These are phyloP conservation scores for Aspergillus baeticus DNA, from an alignment of 495 filamentous ascomycete genomes.

Conservation along the genomic window DNA sequence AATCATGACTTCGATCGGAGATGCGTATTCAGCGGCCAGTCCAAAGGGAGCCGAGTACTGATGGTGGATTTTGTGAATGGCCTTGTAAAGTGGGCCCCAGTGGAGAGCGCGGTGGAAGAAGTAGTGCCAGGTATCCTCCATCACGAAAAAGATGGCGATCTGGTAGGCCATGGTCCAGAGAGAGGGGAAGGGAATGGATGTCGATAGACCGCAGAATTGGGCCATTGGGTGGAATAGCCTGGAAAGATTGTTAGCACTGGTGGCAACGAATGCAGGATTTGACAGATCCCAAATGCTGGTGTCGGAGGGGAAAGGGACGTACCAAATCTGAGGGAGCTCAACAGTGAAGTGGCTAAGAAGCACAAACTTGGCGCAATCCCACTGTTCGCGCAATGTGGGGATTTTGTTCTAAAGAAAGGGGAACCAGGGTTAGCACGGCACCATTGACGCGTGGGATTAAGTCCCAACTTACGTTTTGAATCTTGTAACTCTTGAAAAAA, in stretches of 20 bases:
- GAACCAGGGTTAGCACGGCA: neutral
- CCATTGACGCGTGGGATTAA: neutral
- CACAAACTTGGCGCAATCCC: constrained; percentile 88
- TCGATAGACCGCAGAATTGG: constrained; percentile 84
- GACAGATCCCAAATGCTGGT: neutral
- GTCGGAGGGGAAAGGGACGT: constrained; percentile 12
- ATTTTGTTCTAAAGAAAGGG: constrained; percentile 72
- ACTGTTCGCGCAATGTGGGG: constrained; percentile 86
- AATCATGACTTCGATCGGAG: constrained; percentile 95
- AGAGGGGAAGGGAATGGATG: constrained; percentile 84
- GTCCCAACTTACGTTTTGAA: constrained; percentile 78
- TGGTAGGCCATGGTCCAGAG: constrained; percentile 85
- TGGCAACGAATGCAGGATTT: too few species aligned
- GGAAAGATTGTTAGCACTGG: too few species aligned
- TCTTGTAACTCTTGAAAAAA: constrained; percentile 87
- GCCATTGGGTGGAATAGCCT: constrained; percentile 96
- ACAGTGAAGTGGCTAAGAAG: constrained; percentile 94
- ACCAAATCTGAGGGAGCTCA: constrained; percentile 97
- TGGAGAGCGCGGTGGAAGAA: constrained; percentile 93
- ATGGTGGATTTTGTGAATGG: constrained; percentile 98
- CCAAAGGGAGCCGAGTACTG: constrained; percentile 97
- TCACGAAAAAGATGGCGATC: constrained; percentile 89
- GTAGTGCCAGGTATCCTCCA: constrained; percentile 99
- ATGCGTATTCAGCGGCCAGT: constrained; percentile 94
- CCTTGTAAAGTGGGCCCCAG: constrained; percentile 91